Percentiles rank a stretch among this genome's conserved stretches.
Evolutionary conservation across 306 rosid species (phyloP).

Genomic region (Cucumis cinereus): DNA sequence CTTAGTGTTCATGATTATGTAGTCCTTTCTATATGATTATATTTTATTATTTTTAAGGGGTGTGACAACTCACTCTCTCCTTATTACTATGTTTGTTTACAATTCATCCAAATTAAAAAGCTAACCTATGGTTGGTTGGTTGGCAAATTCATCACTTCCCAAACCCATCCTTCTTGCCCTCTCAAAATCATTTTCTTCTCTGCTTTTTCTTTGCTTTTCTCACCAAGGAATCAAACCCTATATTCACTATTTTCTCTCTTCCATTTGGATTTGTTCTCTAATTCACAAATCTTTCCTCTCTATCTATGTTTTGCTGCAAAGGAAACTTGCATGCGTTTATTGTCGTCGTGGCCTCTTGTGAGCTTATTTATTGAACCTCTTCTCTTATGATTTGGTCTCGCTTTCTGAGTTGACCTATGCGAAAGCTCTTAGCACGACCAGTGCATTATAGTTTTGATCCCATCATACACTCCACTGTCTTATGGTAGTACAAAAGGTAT

Average conservation of each 20-base stretch:
- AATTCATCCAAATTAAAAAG: slow-evolving; percentile 20
- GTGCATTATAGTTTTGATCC: no score
- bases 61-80: slow-evolving; percentile 46
- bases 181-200: not conserved
- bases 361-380: no score
- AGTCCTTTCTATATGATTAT: slow-evolving; percentile 15
- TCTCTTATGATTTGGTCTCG: no score
- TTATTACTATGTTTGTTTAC: slow-evolving; percentile 1
- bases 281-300: not conserved
- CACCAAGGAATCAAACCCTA: slow-evolving; percentile 20
- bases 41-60: slow-evolving; percentile 11
- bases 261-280: not conserved
- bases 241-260: slow-evolving; percentile 14
- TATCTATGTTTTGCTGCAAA: not conserved
- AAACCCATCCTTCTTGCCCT: not conserved
- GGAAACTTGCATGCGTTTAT: no score
- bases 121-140: slow-evolving; percentile 20
- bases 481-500: no score
- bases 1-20: slow-evolving; percentile 24
- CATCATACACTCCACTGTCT: no score
- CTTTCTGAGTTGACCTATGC: no score
- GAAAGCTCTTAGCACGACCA: no score
- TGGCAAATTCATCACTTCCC: slow-evolving; percentile 12
- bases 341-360: no score
- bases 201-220: slow-evolving; percentile 6